These are phyloP conservation scores for Cryphonectria parasitica DNA, from an alignment of 2,329 filamentous ascomycete genomes.

Conservation along the genomic window DNA sequence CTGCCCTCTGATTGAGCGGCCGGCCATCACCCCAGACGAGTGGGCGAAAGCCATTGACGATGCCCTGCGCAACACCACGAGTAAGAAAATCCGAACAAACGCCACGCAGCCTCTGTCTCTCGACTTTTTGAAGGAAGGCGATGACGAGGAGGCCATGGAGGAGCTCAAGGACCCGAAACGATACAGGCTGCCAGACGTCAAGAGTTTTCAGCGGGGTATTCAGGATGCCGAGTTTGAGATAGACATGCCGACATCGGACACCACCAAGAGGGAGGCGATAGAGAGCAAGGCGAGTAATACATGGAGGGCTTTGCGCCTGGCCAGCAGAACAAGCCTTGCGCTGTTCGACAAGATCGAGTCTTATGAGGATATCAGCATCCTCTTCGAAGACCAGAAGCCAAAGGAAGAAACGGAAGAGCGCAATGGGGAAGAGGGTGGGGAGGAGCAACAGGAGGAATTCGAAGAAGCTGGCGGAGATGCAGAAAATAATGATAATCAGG, in stretches of 20 bases:
- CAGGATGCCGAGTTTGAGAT: slow-evolving; percentile 83
- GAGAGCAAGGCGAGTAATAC: slow-evolving; percentile 84
- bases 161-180: slow-evolving; percentile 69
- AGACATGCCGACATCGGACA: slow-evolving; percentile 72
- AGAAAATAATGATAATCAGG: neutral
- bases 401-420: slow-evolving; percentile 44
- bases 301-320: slow-evolving; percentile 86
- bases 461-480: neutral
- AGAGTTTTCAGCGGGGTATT: slow-evolving; percentile 73
- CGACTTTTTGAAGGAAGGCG: slow-evolving; percentile 74
- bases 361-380: slow-evolving; percentile 67
- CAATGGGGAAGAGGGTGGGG: slow-evolving; percentile 36
- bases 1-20: slow-evolving; percentile 82
- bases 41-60: slow-evolving; percentile 71
- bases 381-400: slow-evolving; percentile 52
- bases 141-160: slow-evolving; percentile 62
- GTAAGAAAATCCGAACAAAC: slow-evolving; percentile 69
- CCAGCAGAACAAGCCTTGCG: slow-evolving; percentile 72
- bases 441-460: slow-evolving; percentile 35
- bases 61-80: slow-evolving; percentile 68
- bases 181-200: slow-evolving; percentile 70
- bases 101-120: slow-evolving; percentile 76
- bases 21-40: slow-evolving; percentile 68
- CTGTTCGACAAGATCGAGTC: slow-evolving; percentile 88
- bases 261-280: slow-evolving; percentile 57